Percentiles rank a stretch among this genome's conserved stretches.
These are phyloP conservation scores for Prototheca wickerhamii DNA, from an alignment of 163 green algal species.

Conservation along the genomic window DNA sequence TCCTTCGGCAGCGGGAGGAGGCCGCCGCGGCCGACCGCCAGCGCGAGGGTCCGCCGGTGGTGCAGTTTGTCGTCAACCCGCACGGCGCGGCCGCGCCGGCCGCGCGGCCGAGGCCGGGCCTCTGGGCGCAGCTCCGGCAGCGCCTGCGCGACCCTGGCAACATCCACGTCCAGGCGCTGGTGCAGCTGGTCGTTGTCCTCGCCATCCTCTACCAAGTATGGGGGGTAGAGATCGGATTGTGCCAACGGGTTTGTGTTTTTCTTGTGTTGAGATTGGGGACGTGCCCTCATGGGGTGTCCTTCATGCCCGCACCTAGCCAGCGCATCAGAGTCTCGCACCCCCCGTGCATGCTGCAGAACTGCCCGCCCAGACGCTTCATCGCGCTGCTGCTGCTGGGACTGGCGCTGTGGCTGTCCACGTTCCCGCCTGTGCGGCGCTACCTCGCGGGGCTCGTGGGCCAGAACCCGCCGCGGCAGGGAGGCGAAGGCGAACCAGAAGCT, in stretches of 20 bases:
- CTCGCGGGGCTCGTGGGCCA: constrained; percentile 7
- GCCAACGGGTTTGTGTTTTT: neutral
- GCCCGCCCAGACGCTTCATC: constrained; percentile 20
- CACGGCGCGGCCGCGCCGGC: no score
- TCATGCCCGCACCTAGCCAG: neutral
- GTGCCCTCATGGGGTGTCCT: neutral
- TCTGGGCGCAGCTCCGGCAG: neutral
- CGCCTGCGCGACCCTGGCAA: neutral
- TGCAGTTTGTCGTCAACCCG: no score
- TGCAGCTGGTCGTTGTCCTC: constrained; percentile 25
- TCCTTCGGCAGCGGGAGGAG: no score
- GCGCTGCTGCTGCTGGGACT: constrained; percentile 13
- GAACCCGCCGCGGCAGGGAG: neutral
- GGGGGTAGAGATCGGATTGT: neutral
- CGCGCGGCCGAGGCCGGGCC: neutral
- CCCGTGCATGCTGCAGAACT: constrained; percentile 7
- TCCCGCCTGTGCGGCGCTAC: constrained; percentile 7
- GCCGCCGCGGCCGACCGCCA: no score
- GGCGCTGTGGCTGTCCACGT: constrained; percentile 18
- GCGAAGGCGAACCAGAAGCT: constrained; percentile 1
- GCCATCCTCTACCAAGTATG: constrained; percentile 20
- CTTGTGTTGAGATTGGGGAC: neutral
- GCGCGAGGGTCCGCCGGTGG: no score
- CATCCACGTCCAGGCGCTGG: constrained; percentile 23
- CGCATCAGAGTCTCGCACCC: neutral